A percentile compares a stretch with the other conserved stretches of the same genome.
These are phyloP conservation scores for Cylindrodendrum hubeiense DNA, from an alignment of 2,329 filamentous ascomycete genomes.

Conservation along the genomic window DNA sequence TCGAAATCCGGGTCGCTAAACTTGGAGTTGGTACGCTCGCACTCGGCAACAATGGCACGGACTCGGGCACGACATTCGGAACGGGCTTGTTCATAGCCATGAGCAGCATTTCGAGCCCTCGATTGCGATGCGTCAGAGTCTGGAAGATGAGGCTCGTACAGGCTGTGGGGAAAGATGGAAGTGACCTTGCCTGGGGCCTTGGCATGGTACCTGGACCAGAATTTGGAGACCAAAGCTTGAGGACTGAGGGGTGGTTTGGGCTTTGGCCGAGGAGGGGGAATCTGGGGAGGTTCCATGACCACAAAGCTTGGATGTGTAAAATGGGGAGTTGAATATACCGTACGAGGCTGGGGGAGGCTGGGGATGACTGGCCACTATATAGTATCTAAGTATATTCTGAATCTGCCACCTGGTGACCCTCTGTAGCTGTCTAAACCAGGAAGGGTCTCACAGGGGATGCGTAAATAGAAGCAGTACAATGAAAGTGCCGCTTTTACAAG, in stretches of 20 bases:
- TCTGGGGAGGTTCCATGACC: slow-evolving; percentile 28
- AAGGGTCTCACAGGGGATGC: not conserved
- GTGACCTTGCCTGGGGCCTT: slow-evolving; percentile 58
- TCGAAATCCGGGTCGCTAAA: slow-evolving; percentile 60
- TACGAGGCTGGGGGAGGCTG: not conserved
- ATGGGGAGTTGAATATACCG: too few relatives aligned
- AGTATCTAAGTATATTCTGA: slow-evolving; percentile 2
- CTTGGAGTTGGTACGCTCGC: slow-evolving; percentile 59
- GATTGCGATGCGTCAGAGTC: slow-evolving; percentile 37
- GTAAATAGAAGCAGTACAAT: not conserved
- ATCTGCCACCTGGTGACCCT: not conserved
- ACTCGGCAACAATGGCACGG: slow-evolving; percentile 54
- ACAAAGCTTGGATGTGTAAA: not conserved
- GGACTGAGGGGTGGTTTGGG: slow-evolving; percentile 44
- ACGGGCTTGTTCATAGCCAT: slow-evolving; percentile 57
- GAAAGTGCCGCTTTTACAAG: slow-evolving; percentile 7
- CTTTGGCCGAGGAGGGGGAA: slow-evolving; percentile 28
- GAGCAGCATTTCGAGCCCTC: slow-evolving; percentile 53
- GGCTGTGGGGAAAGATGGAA: slow-evolving; percentile 57
- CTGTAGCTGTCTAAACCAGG: not conserved
- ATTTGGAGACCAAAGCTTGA: slow-evolving; percentile 55
- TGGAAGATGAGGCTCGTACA: slow-evolving; percentile 51
- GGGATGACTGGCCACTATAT: not conserved
- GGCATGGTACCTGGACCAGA: slow-evolving; percentile 57
- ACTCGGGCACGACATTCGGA: slow-evolving; percentile 55